Conservation (phyloP, 179 eudicot genomes). For the Carnegiea gigantea region DNA sequence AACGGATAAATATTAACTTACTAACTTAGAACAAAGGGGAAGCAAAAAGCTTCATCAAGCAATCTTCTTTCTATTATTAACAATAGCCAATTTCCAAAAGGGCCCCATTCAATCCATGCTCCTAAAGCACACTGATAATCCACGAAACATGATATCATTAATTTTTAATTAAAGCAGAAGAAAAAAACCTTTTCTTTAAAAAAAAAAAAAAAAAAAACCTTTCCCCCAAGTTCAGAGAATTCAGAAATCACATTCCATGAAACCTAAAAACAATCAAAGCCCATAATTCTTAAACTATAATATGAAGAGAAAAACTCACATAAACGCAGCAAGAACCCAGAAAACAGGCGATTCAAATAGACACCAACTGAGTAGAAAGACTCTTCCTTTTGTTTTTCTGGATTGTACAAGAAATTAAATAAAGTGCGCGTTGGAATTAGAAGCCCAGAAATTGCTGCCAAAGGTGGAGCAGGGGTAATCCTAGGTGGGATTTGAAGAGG, state of each 20-base stretch:
- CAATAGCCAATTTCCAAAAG: slow-evolving; percentile 1
- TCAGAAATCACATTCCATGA: slow-evolving; percentile 3
- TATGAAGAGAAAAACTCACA: slow-evolving; percentile 10
- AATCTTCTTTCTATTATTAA: neutral
- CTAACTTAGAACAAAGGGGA: slow-evolving; percentile 7
- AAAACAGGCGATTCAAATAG: neutral
- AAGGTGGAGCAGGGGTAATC: neutral
- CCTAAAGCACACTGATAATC: neutral
- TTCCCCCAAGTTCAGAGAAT: neutral
- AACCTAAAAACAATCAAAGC: neutral
- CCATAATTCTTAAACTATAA: neutral
- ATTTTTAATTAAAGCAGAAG: neutral
- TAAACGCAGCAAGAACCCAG: neutral
- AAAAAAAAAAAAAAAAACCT: neutral
- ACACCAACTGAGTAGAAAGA: neutral
- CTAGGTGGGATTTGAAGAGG: slow-evolving; percentile 1
- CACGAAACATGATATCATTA: slow-evolving; percentile 4
- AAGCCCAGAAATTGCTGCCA: neutral
- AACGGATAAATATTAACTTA: neutral
- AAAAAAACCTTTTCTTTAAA: neutral
- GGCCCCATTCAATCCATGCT: slow-evolving; percentile 5
- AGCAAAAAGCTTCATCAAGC: slow-evolving; percentile 1
- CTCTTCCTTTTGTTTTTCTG: neutral
- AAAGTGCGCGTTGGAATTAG: neutral
- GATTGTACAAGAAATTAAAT: neutral